These are phyloP conservation scores for Fusarium neocosmosporiellum DNA, from an alignment of 2,329 filamentous ascomycete species.

Conservation along the genomic window DNA sequence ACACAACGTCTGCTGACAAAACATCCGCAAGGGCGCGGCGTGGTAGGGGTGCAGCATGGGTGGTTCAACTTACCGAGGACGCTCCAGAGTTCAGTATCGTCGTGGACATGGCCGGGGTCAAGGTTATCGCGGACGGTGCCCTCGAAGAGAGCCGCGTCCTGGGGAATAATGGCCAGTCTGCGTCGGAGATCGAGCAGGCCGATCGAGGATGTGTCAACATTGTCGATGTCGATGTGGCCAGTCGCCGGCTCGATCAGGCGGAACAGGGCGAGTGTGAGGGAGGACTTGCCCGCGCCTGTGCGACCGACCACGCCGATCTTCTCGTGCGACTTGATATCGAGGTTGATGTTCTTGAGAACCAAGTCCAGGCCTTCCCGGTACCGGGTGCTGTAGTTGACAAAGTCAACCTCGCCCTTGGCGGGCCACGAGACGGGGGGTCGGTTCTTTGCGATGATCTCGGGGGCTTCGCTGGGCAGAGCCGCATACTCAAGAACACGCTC, in stretches of 20 bases:
- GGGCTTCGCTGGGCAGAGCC: conserved; percentile 88
- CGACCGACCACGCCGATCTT: conserved; percentile 98
- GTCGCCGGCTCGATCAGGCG: conserved; percentile 90
- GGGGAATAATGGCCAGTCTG: conserved; percentile 94
- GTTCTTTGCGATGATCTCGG: conserved; percentile 90
- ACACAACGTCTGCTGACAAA: conserved; percentile 28
- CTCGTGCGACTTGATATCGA: conserved; percentile 95
- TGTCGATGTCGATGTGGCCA: conserved; percentile 90
- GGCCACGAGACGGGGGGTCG: conserved; percentile 93
- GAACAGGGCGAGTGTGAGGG: conserved; percentile 91
- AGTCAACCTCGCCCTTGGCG: conserved; percentile 85
- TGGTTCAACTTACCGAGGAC: conserved; percentile 76
- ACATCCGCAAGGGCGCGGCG: conserved; percentile 9
- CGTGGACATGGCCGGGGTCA: conserved; percentile 92
- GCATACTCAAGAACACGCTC: conserved; percentile 98
- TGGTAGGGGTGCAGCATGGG: conserved; percentile 24
- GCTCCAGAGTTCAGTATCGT: conserved; percentile 97
- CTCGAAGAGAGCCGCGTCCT: conserved; percentile 96
- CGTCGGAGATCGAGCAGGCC: conserved; percentile 89
- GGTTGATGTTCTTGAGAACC: conserved; percentile 90
- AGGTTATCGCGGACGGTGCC: conserved; percentile 94
- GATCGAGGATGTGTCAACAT: conserved; percentile 88
- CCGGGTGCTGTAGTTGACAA: conserved; percentile 93
- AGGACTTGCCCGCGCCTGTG: conserved; percentile 96
- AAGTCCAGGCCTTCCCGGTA: conserved; percentile 92